Percentiles rank a stretch among this genome's conserved stretches.
phyloP scores from a whole-genome alignment of 768 basidiomycete species.

The Boletus subparvulus region DNA sequence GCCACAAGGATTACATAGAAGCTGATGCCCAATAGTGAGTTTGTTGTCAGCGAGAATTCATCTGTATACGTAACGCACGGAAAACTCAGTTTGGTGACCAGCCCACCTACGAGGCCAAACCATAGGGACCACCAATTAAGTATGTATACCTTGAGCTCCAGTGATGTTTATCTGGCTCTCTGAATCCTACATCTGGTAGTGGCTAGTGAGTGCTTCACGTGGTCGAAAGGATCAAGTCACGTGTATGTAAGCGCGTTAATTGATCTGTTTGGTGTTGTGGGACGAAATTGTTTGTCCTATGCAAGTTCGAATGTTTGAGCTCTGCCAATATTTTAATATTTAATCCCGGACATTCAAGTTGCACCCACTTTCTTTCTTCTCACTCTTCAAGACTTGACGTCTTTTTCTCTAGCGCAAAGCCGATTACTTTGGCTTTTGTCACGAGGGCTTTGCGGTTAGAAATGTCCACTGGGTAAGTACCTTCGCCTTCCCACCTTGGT shows the following conservation, averaged over 20 bases:
- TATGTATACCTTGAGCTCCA: too few relatives aligned
- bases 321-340: constrained; percentile 5
- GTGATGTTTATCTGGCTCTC: too few relatives aligned
- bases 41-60: too few relatives aligned
- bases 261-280: constrained; percentile 24
- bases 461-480: too few relatives aligned
- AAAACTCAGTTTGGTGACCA: too few relatives aligned
- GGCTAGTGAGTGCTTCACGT: not conserved
- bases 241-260: constrained; percentile 16
- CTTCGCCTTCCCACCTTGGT: constrained; percentile 19
- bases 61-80: too few relatives aligned
- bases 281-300: constrained; percentile 19
- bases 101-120: too few relatives aligned
- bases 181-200: too few relatives aligned
- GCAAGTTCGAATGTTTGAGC: constrained; percentile 10
- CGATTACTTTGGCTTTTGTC: constrained; percentile 33
- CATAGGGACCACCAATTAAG: too few relatives aligned
- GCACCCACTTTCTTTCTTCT: constrained; percentile 1
- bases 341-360: not conserved
- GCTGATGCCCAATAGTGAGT: too few relatives aligned
- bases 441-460: constrained; percentile 36
- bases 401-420: constrained; percentile 23
- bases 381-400: constrained; percentile 21
- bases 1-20: not conserved
- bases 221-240: constrained; percentile 19